phyloP scores from a whole-genome alignment of 116 monocot genomes.

The Cymodocea nodosa region DNA sequence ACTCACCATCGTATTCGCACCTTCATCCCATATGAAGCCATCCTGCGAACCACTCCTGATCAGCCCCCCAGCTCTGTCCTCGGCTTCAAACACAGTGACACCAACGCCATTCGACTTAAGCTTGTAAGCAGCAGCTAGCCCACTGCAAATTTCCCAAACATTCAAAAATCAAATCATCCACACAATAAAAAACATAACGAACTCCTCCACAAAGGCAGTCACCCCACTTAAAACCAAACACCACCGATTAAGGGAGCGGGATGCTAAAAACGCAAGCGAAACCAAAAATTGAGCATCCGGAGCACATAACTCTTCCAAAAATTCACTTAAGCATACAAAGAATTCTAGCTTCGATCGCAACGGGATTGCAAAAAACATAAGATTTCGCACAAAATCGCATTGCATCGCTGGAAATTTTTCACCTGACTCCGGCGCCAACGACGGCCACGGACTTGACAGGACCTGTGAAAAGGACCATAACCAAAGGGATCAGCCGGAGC shows the following conservation, averaged over 20 bases:
- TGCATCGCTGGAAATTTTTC: neutral
- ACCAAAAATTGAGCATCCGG: too few species aligned
- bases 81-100: slow-evolving; percentile 79
- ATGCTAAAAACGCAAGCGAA: too few species aligned
- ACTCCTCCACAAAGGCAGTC: too few species aligned
- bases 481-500: neutral
- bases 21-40: slow-evolving; percentile 94
- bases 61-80: slow-evolving; percentile 74
- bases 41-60: slow-evolving; percentile 48
- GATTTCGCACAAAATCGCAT: neutral
- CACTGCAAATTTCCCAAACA: slow-evolving; percentile 26
- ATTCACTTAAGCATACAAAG: too few species aligned
- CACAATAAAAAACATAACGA: neutral
- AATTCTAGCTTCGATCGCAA: too few species aligned
- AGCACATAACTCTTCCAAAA: too few species aligned
- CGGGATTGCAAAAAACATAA: neutral
- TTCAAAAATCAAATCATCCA: neutral
- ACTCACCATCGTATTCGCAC: slow-evolving; percentile 89
- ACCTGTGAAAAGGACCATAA: slow-evolving; percentile 12
- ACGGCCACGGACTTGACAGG: slow-evolving; percentile 55
- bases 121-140: slow-evolving; percentile 87
- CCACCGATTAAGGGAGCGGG: too few species aligned
- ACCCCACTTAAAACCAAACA: too few species aligned
- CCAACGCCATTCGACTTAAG: slow-evolving; percentile 59
- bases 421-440: slow-evolving; percentile 85